phyloP scores from a whole-genome alignment of 768 basidiomycete genomes.

The Postia placenta region DNA sequence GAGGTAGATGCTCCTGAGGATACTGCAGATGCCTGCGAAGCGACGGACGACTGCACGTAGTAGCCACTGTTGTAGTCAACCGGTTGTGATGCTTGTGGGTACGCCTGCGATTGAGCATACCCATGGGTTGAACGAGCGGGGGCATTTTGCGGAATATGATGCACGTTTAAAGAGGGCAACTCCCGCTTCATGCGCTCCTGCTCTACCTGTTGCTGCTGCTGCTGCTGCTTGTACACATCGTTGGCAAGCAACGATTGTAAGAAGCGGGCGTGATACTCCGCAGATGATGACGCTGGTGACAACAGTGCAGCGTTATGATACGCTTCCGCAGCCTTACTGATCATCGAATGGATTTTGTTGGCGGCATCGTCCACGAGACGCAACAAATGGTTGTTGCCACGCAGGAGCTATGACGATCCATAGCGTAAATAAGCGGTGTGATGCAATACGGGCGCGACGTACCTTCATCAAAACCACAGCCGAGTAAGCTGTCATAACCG shows the following conservation, averaged over 20 bases:
- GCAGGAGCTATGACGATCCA: constrained; percentile 52
- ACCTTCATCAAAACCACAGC: constrained; percentile 78
- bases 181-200: background rate
- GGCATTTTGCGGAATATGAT: background rate
- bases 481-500: constrained; percentile 82
- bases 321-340: constrained; percentile 68
- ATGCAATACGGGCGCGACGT: constrained; percentile 11
- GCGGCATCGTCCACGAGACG: constrained; percentile 57
- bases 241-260: constrained; percentile 61
- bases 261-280: constrained; percentile 78
- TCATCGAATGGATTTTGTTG: constrained; percentile 58
- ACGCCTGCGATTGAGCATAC: background rate
- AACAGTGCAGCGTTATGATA: constrained; percentile 67
- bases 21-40: background rate
- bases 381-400: constrained; percentile 50
- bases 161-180: background rate
- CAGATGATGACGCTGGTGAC: constrained; percentile 50
- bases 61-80: background rate
- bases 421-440: background rate
- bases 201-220: constrained; percentile 11
- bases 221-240: constrained; percentile 52
- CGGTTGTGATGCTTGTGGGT: no score
- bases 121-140: background rate
- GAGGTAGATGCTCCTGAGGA: background rate
- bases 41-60: background rate